Conservation (phyloP, 2,329 filamentous ascomycete genomes). For the Amphichorda felina region DNA sequence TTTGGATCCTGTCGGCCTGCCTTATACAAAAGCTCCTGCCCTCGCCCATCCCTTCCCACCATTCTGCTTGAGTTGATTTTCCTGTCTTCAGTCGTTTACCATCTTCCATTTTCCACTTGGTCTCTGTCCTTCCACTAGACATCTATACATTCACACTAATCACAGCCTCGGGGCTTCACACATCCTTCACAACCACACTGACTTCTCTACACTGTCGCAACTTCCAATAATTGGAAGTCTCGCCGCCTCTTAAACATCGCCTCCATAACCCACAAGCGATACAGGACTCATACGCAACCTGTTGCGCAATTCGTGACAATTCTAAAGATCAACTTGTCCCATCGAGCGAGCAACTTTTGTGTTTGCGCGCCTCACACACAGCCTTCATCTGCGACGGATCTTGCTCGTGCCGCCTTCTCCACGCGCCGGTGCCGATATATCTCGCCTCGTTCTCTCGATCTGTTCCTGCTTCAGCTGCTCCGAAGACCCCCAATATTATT, state of each 20-base stretch:
- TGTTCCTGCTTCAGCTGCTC: slow-evolving; percentile 11
- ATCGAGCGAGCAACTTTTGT: too few relatives aligned
- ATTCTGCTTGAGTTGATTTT: slow-evolving; percentile 5
- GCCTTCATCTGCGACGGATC: slow-evolving; percentile 15
- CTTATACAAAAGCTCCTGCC: slow-evolving; percentile 12
- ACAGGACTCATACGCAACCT: too few relatives aligned
- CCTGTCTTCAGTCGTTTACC: slow-evolving; percentile 4
- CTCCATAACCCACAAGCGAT: too few relatives aligned
- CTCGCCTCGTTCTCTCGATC: slow-evolving; percentile 10
- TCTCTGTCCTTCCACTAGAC: slow-evolving; percentile 3
- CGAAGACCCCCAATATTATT: slow-evolving; percentile 20
- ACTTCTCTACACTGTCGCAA: neutral
- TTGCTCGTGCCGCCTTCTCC: slow-evolving; percentile 18
- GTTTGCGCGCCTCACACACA: too few relatives aligned
- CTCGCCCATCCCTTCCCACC: slow-evolving; percentile 8
- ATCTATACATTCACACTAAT: slow-evolving; percentile 3
- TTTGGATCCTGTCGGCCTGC: slow-evolving; percentile 3
- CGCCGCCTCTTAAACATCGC: neutral
- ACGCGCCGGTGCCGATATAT: slow-evolving; percentile 20
- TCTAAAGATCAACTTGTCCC: too few relatives aligned
- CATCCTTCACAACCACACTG: neutral
- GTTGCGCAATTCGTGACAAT: too few relatives aligned
- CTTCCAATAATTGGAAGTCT: too few relatives aligned
- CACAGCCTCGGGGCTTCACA: slow-evolving; percentile 4
- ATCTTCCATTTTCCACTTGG: slow-evolving; percentile 1